Base-by-base conservation (phyloP, 768 basidiomycete species). In the Collybiopsis luxurians region DNA sequence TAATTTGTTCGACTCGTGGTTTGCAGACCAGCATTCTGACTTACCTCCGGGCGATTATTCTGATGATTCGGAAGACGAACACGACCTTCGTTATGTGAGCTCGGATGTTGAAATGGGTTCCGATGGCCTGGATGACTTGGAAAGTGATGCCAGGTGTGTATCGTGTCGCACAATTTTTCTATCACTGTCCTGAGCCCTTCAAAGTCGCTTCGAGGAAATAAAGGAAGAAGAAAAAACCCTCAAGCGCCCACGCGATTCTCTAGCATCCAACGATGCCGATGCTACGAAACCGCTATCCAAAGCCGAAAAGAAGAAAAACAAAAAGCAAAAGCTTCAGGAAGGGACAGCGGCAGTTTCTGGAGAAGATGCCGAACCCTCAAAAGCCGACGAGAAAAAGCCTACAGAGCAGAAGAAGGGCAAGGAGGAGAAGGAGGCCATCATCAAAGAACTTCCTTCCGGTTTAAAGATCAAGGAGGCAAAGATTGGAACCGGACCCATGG, bases 81-180 rank as follows among this genome's bases (percentile, higher is more conserved):
- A 80, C 59, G 79, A 85, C 62, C 78, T 90, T n/a, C 80, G 78
- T 38, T 87, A 90, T 56, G 86, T 92, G 53, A 87, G 86, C 72
- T 92, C 87, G 5, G 92, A 94, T 64, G 89, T 92, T 39, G 90
- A 93, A 66, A 77, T 93, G 64, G 79, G 87, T 61, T 76, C 77
- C 0, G 79, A 79, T 36, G 87, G 86, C 13, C 59, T 88, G 26
- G 57, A 34, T 17, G 67, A 69, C 43, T 61, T 63, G 15, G 77
- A 79, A 30, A 83, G 76, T 57, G 84, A 83, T 57, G 80, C 75
- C 17, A 79, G 81, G 82, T 84, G 60, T 45, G 75, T 68, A 3
- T 56, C 56, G 48, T 57, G 13, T 53, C 44, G 28, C 53, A n/a
- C 49, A 3, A 24, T 27, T 58, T 19, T 34, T 51, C 15, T 12